These are phyloP conservation scores for Ophioceras dolichostomum DNA, from an alignment of 2,329 filamentous ascomycete species.

Conservation along the genomic window DNA sequence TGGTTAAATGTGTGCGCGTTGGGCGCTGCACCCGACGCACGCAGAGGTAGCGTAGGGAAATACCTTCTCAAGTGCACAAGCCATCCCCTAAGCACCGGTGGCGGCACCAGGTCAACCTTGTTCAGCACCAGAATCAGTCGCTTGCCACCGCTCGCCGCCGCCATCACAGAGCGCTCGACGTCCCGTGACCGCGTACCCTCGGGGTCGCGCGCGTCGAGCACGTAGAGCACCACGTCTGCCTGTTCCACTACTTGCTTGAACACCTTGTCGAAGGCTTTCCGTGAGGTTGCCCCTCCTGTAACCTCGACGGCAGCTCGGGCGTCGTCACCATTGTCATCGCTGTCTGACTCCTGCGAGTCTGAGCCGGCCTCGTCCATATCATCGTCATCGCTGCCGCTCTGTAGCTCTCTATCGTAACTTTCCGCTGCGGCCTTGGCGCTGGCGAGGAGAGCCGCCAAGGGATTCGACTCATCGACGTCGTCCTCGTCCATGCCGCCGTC, in stretches of 20 bases:
- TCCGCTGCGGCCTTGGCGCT: slow-evolving; percentile 69
- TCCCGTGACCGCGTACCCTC: slow-evolving; percentile 84
- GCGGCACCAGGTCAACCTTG: slow-evolving; percentile 88
- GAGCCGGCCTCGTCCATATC: slow-evolving; percentile 32
- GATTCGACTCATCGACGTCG: slow-evolving; percentile 61
- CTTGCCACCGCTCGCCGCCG: slow-evolving; percentile 63
- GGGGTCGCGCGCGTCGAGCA: slow-evolving; percentile 83
- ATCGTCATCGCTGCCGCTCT: slow-evolving; percentile 43
- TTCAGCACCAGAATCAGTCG: slow-evolving; percentile 84
- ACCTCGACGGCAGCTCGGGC: slow-evolving; percentile 38
- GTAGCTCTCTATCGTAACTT: slow-evolving; percentile 56
- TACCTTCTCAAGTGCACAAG: slow-evolving; percentile 72
- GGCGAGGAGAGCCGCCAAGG: slow-evolving; percentile 83
- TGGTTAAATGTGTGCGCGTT: slow-evolving; percentile 91
- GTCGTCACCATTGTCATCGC: slow-evolving; percentile 42
- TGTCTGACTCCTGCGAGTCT: slow-evolving; percentile 19
- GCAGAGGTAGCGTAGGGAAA: slow-evolving; percentile 83
- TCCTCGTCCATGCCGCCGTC: slow-evolving; percentile 42
- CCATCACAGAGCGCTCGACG: slow-evolving; percentile 83
- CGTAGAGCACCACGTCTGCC: slow-evolving; percentile 84
- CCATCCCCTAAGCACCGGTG: slow-evolving; percentile 73
- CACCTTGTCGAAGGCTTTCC: slow-evolving; percentile 86
- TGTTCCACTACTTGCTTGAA: slow-evolving; percentile 88
- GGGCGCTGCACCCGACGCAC: slow-evolving; percentile 67
- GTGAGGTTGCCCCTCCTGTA: slow-evolving; percentile 48